These are phyloP conservation scores for Amaranthus palmeri DNA, from an alignment of 148 eudicot genomes.

Conservation along the genomic window DNA sequence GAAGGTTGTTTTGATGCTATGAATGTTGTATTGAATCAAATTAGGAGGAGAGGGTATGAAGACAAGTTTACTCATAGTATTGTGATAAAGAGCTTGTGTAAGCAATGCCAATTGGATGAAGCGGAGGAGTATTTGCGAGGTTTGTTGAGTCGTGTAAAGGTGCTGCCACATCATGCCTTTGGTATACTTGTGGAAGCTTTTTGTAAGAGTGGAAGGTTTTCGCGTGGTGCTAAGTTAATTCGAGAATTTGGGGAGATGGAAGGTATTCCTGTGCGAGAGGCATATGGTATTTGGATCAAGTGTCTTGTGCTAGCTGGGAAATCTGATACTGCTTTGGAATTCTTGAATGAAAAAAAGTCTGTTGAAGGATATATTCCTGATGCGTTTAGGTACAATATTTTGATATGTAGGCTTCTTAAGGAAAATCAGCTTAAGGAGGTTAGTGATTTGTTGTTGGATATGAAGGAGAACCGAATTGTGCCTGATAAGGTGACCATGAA, in stretches of 20 bases:
- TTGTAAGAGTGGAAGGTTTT: constrained; percentile 47
- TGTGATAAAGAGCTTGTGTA: constrained; percentile 55
- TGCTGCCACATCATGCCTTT: constrained; percentile 25
- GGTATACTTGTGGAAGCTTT: constrained; percentile 47
- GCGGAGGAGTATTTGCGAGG: constrained; percentile 56
- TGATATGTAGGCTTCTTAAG: constrained; percentile 55
- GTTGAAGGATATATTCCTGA: constrained; percentile 63
- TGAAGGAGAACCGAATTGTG: constrained; percentile 46
- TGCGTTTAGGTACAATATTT: constrained; percentile 49
- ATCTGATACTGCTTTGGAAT: constrained; percentile 52
- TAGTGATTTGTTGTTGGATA: constrained; percentile 71
- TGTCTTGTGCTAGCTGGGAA: constrained; percentile 52
- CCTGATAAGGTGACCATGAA: constrained; percentile 83
- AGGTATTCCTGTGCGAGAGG: constrained; percentile 29
- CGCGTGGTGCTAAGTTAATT: constrained; percentile 49
- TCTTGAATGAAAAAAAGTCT: constrained; percentile 34
- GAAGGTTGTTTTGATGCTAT: constrained; percentile 45
- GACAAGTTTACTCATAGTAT: constrained; percentile 44
- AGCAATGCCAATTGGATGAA: constrained; percentile 45
- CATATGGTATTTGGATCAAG: constrained; percentile 64
- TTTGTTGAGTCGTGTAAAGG: constrained; percentile 14
- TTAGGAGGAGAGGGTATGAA: constrained; percentile 42
- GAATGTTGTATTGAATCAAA: constrained; percentile 48
- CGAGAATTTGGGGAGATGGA: constrained; percentile 44
- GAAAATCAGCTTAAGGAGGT: constrained; percentile 62